Conservation (phyloP, 2,329 filamentous ascomycete genomes). For the Ceratocystis lukuohia region DNA sequence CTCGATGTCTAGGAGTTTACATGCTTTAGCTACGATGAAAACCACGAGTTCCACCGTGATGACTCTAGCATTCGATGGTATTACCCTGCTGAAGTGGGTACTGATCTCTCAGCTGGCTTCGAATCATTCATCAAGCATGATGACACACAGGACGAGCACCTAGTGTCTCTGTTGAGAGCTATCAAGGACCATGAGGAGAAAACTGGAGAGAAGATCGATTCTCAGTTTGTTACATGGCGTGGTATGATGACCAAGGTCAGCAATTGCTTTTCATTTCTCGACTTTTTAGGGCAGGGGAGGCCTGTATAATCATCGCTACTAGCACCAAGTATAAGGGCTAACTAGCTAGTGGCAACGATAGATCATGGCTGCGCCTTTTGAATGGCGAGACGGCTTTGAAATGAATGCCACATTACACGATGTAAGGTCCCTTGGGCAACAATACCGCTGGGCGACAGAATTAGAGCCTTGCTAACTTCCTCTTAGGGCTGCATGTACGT, state of each 20-base stretch:
- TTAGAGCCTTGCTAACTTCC: background rate
- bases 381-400: slow-evolving; percentile 73
- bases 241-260: slow-evolving; percentile 95
- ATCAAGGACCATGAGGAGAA: slow-evolving; percentile 60
- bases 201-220: slow-evolving; percentile 52
- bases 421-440: slow-evolving; percentile 35
- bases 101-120: slow-evolving; percentile 68
- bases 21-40: slow-evolving; percentile 82
- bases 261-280: background rate
- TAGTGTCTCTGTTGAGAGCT: slow-evolving; percentile 68
- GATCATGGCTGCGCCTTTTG: slow-evolving; percentile 78
- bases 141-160: slow-evolving; percentile 69
- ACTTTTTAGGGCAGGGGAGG: background rate
- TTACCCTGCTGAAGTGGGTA: slow-evolving; percentile 58
- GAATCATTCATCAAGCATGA: slow-evolving; percentile 73
- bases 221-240: slow-evolving; percentile 80
- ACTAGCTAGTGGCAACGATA: slow-evolving; percentile 27
- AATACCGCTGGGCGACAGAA: background rate
- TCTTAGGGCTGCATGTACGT: slow-evolving; percentile 41
- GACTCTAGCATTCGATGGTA: slow-evolving; percentile 78
- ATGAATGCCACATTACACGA: slow-evolving; percentile 93
- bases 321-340: background rate
- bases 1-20: slow-evolving; percentile 57
- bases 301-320: too few species aligned
- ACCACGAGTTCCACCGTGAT: slow-evolving; percentile 62